These are phyloP conservation scores for Sclerotinia borealis DNA, from an alignment of 2,329 filamentous ascomycete species.

Conservation along the genomic window DNA sequence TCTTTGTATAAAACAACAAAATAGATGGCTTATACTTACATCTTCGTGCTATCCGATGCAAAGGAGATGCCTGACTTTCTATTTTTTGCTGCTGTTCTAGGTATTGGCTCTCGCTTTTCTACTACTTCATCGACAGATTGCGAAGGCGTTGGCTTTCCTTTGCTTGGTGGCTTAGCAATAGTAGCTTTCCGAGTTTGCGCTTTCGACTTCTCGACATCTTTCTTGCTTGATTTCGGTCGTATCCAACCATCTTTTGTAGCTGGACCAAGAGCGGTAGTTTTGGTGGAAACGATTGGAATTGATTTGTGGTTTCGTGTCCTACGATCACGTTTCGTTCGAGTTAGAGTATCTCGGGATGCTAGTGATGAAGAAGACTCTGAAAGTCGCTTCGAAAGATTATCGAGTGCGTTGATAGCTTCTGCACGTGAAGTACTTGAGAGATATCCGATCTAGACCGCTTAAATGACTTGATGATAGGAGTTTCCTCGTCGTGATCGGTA, in stretches of 20 bases:
- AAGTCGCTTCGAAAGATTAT: conserved; percentile 38
- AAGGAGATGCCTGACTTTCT: conserved; percentile 34
- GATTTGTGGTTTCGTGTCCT: background rate
- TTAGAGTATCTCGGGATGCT: background rate
- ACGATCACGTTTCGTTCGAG: background rate
- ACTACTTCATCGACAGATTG: background rate
- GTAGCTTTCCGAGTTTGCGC: background rate
- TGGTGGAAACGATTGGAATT: background rate
- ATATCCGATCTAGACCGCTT: conserved; percentile 33
- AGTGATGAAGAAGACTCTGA: conserved; percentile 25
- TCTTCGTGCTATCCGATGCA: conserved; percentile 40
- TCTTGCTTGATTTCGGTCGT: conserved; percentile 1
- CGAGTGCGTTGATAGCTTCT: conserved; percentile 45
- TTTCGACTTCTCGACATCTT: conserved; percentile 4
- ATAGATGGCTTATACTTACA: conserved; percentile 17
- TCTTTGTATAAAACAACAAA: no score
- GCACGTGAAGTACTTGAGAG: conserved; percentile 39
- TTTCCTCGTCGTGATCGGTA: conserved; percentile 17
- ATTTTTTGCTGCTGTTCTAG: conserved; percentile 11
- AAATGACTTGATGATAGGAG: conserved; percentile 35
- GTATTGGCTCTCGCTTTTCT: background rate
- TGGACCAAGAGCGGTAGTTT: conserved; percentile 20
- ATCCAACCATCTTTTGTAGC: conserved; percentile 26
- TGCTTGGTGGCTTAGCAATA: background rate
- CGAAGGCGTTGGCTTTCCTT: background rate